Evolutionary conservation across 225 moss, liverwort and hornwort species (phyloP).

Genomic region (Asterella californica): DNA sequence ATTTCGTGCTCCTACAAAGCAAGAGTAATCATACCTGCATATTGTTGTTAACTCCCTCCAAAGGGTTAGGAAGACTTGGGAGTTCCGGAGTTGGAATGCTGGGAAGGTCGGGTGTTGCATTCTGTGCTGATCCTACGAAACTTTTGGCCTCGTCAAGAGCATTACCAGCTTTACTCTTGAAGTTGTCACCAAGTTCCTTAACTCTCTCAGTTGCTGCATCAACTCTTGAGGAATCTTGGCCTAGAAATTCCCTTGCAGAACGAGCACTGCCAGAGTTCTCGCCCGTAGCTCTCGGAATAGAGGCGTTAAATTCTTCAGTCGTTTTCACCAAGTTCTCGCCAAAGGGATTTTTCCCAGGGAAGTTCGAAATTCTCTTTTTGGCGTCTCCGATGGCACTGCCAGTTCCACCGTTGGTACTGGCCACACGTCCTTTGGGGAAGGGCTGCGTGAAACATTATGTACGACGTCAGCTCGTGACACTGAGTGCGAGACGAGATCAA

Average conservation of each 20-base stretch:
- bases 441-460: not conserved
- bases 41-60: slow-evolving; percentile 8
- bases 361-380: slow-evolving; percentile 34
- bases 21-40: not conserved
- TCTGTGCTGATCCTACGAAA: slow-evolving; percentile 26
- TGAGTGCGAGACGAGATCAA: too few relatives aligned
- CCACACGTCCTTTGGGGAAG: not conserved
- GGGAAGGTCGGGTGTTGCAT: slow-evolving; percentile 30
- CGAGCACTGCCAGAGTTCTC: slow-evolving; percentile 38
- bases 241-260: slow-evolving; percentile 50
- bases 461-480: not conserved
- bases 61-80: slow-evolving; percentile 1
- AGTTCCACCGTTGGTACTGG: slow-evolving; percentile 39
- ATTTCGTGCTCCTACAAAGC: not conserved
- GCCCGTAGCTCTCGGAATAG: slow-evolving; percentile 27
- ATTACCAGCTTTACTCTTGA: slow-evolving; percentile 47
- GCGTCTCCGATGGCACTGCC: slow-evolving; percentile 58
- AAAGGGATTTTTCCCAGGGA: slow-evolving; percentile 59
- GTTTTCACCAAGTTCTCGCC: slow-evolving; percentile 42
- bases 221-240: slow-evolving; percentile 56
- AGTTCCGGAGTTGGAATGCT: not conserved
- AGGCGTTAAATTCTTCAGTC: not conserved
- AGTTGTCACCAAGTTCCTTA: slow-evolving; percentile 6
- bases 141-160: slow-evolving; percentile 39
- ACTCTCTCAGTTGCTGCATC: slow-evolving; percentile 46